Evolutionary conservation across 371 early-diverging fungal genomes (phyloP).

Genomic region (Mucor velutinosus): DNA sequence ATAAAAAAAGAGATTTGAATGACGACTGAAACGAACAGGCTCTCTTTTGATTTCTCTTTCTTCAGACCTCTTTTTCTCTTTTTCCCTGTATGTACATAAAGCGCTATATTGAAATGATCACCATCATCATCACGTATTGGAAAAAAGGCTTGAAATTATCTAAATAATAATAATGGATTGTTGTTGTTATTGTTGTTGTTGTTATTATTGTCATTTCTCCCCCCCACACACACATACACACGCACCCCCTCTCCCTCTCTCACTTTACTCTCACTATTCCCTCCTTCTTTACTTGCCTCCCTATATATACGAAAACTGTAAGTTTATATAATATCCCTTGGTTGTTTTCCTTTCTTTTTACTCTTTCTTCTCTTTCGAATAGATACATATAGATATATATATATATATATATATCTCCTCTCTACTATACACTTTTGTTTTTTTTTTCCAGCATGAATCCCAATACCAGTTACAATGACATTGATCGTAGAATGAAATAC

Average conservation of each 20-base stretch:
- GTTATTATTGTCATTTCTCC: not conserved
- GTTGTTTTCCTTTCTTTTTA: not conserved
- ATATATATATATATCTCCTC: conserved; percentile 1
- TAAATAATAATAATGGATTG: not conserved
- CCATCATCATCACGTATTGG: not conserved
- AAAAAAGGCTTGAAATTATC: not conserved
- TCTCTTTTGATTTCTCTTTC: not conserved
- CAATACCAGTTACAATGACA: not conserved
- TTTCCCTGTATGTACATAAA: conserved; percentile 12
- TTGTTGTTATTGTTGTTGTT: not conserved
- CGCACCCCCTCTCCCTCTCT: not conserved
- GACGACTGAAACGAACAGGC: conserved; percentile 21
- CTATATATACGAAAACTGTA: not conserved
- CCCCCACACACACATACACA: not conserved
- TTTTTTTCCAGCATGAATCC: too few relatives aligned
- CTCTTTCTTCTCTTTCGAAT: conserved; percentile 4
- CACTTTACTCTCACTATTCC: conserved; percentile 3
- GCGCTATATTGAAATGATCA: not conserved
- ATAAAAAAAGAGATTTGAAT: conserved; percentile 30
- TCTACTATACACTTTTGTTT: too few relatives aligned
- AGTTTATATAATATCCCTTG: not conserved
- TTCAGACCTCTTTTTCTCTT: not conserved
- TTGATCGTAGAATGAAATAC: conserved; percentile 17
- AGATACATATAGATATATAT: too few relatives aligned
- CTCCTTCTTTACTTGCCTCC: not conserved